Evolutionary conservation across 1,284 basidiomycete species (phyloP).

Genomic region (Anthracocystis walkeri): DNA sequence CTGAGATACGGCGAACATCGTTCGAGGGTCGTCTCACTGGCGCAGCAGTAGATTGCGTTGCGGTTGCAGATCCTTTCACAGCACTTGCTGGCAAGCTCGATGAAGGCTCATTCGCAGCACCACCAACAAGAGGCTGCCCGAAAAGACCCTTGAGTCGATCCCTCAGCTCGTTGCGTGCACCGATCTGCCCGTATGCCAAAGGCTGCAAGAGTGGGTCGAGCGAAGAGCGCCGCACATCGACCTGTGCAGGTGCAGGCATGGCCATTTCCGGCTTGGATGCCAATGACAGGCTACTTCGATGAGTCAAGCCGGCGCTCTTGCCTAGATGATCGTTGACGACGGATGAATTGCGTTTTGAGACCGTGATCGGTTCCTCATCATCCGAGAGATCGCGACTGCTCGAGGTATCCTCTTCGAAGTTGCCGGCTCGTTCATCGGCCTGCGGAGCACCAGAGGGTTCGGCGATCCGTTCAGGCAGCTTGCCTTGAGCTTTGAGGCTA

Average conservation of each 20-base stretch:
- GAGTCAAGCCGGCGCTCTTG: background rate
- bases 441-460: background rate
- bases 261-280: background rate
- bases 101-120: background rate
- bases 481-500: slow-evolving; percentile 39
- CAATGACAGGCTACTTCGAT: slow-evolving; percentile 1
- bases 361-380: slow-evolving; percentile 5
- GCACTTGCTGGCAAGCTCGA: background rate
- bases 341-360: background rate
- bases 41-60: background rate
- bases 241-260: slow-evolving; percentile 1
- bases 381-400: slow-evolving; percentile 50
- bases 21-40: background rate
- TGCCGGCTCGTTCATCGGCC: slow-evolving; percentile 22
- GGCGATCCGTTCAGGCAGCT: slow-evolving; percentile 30
- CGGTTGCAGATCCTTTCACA: background rate
- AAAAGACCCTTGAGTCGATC: slow-evolving; percentile 51
- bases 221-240: slow-evolving; percentile 13
- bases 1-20: slow-evolving; percentile 3
- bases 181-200: slow-evolving; percentile 17
- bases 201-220: slow-evolving; percentile 39
- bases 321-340: background rate
- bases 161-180: slow-evolving; percentile 26
- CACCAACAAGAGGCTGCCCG: slow-evolving; percentile 40
- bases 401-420: slow-evolving; percentile 47